These are phyloP conservation scores for Pyrenophora teres DNA, from an alignment of 2,329 filamentous ascomycete genomes.

Conservation along the genomic window DNA sequence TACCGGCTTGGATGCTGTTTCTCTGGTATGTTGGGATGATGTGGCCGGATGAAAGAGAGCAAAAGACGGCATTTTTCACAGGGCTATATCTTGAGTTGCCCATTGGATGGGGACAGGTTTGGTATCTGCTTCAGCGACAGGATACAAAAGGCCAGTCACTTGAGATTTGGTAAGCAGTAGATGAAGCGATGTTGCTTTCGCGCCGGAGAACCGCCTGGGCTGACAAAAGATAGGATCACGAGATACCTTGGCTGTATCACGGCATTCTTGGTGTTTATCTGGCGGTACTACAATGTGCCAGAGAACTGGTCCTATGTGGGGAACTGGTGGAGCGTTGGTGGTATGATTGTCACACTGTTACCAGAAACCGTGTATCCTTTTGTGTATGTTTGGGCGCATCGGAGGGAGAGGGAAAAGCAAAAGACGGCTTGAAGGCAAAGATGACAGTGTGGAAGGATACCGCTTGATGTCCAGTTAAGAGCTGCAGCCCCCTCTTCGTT, in stretches of 20 bases:
- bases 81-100: conserved; percentile 46
- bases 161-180: conserved; percentile 47
- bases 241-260: conserved; percentile 47
- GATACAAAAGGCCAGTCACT: conserved; percentile 48
- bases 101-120: conserved; percentile 46
- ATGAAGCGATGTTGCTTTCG: not conserved
- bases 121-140: conserved; percentile 34
- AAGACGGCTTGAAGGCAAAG: conserved; percentile 8
- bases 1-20: conserved; percentile 35
- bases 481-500: too few relatives aligned
- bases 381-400: conserved; percentile 44
- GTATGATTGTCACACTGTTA: conserved; percentile 46
- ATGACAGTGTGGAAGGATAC: not conserved
- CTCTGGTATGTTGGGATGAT: conserved; percentile 32
- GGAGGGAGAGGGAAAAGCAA: conserved; percentile 24
- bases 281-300: conserved; percentile 48
- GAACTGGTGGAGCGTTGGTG: conserved; percentile 38
- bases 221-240: conserved; percentile 38
- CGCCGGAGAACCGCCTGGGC: not conserved
- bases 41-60: conserved; percentile 49
- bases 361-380: conserved; percentile 48
- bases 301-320: conserved; percentile 49
- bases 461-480: too few relatives aligned
- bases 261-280: conserved; percentile 48
- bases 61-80: conserved; percentile 50